Evolutionary conservation across 78 protist species (phyloP), one percentile per base, ranked within the genome.

Genomic region (Monosiga brevicollis): DNA sequence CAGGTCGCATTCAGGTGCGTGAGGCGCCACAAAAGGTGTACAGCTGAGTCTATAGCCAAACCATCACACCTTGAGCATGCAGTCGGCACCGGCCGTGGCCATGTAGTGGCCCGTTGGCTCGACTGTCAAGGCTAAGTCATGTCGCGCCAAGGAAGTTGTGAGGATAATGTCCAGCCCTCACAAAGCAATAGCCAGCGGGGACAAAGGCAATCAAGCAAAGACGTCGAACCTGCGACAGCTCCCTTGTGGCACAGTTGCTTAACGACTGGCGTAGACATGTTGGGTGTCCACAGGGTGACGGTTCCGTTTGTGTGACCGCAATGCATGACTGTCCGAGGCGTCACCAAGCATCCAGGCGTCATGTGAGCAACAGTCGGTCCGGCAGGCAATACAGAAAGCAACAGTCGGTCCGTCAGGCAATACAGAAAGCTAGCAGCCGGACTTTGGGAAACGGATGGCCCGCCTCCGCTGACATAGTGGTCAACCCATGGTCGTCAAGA

Each of bases 211-310:
- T 9, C 70, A 54, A 54, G 32, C 20, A 9, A 20, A 22, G 20
- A 9, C 9, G 20, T 9, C 70, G 32, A 22, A 0, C 84, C 84
- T 0, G 29, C 39, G 76, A 93, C 79, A 23, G 93, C 81, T 20
- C 89, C 87, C 54, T 76, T 62, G 80, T 95, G 97, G 42, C 93
- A 86, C 26, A 90, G 83, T 82, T 95, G 70, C 79, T 90, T 89
- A 20, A 93, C 96, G 2, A 92, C 43, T 32, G 98, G 96, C 40
- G 55, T 73, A 55, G 49, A 35, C 49, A 86, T 71, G 38, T 78
- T 90, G 73, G 99, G 99, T 10, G 93, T 32, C 97, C 97, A 95
- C 84, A 96, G 38, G 24, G 94, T 83, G 39, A 97, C 98, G 0
- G 76, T 39, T 71, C 43, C 95, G 80, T 85, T 88, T n/a, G 73